Evolutionary conservation across 2,329 filamentous ascomycete genomes (phyloP), one percentile per base, ranked within the genome.

Genomic region (Kalaharituber pfeilii): DNA sequence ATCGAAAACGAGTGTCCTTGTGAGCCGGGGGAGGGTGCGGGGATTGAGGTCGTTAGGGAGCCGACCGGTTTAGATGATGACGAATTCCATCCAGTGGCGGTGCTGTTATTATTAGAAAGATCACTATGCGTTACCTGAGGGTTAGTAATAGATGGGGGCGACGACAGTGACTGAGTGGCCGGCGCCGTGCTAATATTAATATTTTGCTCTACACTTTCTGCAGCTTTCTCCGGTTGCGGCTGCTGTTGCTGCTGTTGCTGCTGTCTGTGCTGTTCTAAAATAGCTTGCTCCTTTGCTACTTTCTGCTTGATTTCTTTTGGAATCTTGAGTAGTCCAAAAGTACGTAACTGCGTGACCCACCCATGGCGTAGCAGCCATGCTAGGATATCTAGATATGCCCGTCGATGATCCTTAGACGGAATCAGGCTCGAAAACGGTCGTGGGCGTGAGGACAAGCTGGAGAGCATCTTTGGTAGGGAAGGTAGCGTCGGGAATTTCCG

Each of bases 341-440:
- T 91, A 59, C 87, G 84, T 5, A 98, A 75, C 67, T 95, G 88
- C 0, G 85, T 94, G 0, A 95, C 88, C 84, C 91, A 94, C 13
- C 86, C 87, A 49, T 86, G 84, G 39, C 88, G 80, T 71, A 96
- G 80, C 7, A 98, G 76, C 86, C 89, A 98, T 22, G 86, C 87
- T 25, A 98, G 73, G 68, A 96, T 94, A 29, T 85, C 78, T 68
- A 96, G 82, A 67, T 95, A 98, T 1, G 81, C 80, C 5, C 82
- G 80, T 44, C 89, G 84, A 66, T 95, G 87, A 63, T 86, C 83
- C 66, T 88, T 87, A 64, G 81, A 87, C 0, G 89, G 89, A 45
- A 88, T 87, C 60, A 93, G 82, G 53, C 75, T 75, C 63, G 86
- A 85, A 70, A 88, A 98, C 0, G 84, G 81, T 27, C 86, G 79